Evolutionary conservation across 495 filamentous ascomycete species (phyloP).

Genomic region (Viridothelium virens): DNA sequence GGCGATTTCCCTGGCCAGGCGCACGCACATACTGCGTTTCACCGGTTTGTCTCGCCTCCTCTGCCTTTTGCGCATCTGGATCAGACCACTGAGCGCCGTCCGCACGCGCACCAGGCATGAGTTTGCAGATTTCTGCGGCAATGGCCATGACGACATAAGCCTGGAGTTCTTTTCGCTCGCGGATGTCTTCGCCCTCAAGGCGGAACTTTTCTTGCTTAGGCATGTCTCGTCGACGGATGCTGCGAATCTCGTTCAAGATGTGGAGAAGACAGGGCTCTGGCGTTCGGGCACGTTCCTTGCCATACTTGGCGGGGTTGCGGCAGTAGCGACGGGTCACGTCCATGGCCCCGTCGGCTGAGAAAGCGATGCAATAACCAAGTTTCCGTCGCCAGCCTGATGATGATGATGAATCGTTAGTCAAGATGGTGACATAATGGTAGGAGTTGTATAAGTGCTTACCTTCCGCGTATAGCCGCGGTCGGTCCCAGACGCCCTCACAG

Average conservation of each 20-base stretch:
- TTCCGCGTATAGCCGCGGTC: constrained; percentile 84
- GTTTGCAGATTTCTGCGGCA: constrained; percentile 51
- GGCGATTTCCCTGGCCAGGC: not conserved
- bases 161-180: constrained; percentile 77
- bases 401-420: constrained; percentile 18
- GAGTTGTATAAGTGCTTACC: constrained; percentile 42
- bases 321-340: constrained; percentile 96
- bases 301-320: constrained; percentile 65
- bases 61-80: constrained; percentile 28
- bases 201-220: constrained; percentile 71
- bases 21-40: constrained; percentile 6
- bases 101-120: constrained; percentile 37
- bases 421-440: not conserved
- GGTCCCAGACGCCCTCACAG: constrained; percentile 94
- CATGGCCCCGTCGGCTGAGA: constrained; percentile 87
- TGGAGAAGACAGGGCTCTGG: constrained; percentile 85
- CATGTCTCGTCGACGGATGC: constrained; percentile 68
- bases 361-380: constrained; percentile 93
- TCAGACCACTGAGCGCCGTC: constrained; percentile 6
- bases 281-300: constrained; percentile 60
- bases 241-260: constrained; percentile 82
- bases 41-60: constrained; percentile 17
- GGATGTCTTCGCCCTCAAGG: constrained; percentile 79
- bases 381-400: constrained; percentile 74
- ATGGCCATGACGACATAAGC: constrained; percentile 66